A percentile compares a stretch with the other conserved stretches of the same genome.
These are phyloP conservation scores for Sarocladium kiliense DNA, from an alignment of 2,329 filamentous ascomycete species.

Conservation along the genomic window DNA sequence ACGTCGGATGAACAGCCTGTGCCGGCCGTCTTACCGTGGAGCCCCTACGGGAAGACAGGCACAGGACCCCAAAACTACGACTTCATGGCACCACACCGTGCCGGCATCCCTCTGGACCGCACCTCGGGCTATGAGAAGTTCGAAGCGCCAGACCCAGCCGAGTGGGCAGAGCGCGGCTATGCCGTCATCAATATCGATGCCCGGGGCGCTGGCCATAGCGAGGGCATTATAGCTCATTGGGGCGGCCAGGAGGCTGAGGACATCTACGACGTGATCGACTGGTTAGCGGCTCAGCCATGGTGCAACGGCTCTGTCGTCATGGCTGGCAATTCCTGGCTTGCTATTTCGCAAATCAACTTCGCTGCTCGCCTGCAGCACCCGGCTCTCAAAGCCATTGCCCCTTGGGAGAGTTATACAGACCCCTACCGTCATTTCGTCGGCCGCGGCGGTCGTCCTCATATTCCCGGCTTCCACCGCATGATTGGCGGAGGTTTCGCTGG, in stretches of 20 bases:
- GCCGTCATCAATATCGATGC: neutral
- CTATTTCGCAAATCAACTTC: constrained; percentile 11
- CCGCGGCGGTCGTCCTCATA: neutral
- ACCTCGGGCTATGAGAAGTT: neutral
- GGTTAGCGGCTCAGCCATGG: neutral
- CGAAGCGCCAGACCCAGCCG: neutral
- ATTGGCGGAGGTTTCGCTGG: no score
- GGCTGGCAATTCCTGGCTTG: constrained; percentile 13
- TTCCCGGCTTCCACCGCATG: no score
- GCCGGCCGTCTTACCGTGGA: neutral
- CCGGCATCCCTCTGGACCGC: neutral
- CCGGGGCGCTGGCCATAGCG: neutral
- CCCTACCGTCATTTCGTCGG: neutral
- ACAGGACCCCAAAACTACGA: neutral
- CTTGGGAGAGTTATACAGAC: neutral
- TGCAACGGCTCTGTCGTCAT: constrained; percentile 11
- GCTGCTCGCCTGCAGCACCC: constrained; percentile 6
- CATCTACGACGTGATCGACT: neutral
- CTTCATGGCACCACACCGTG: neutral
- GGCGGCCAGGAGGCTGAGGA: neutral
- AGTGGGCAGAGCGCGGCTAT: neutral
- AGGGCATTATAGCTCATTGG: neutral
- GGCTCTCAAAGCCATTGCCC: neutral
- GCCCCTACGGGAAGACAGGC: neutral
- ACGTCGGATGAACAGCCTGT: neutral